These are phyloP conservation scores for Pyrenochaeta sp. DNA, from an alignment of 2,329 filamentous ascomycete species.

Conservation along the genomic window DNA sequence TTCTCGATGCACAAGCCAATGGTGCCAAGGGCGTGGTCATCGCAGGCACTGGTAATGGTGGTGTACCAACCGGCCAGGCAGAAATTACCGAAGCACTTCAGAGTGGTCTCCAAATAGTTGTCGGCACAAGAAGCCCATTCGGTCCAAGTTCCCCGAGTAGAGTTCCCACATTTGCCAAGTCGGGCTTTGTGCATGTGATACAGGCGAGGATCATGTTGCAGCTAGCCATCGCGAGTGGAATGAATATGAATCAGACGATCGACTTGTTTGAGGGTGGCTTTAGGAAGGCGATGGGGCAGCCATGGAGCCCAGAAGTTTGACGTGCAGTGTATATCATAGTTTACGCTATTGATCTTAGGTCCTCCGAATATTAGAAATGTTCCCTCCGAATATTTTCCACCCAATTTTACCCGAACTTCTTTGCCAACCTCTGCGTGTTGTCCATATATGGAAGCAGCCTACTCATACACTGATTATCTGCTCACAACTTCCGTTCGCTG, in stretches of 20 bases:
- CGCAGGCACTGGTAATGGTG: slow-evolving; percentile 38
- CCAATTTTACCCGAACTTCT: too few species aligned
- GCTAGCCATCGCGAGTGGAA: slow-evolving; percentile 40
- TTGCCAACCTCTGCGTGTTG: too few species aligned
- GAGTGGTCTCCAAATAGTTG: slow-evolving; percentile 34
- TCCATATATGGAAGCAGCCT: too few species aligned
- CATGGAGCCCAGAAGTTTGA: slow-evolving; percentile 15
- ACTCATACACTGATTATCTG: too few species aligned
- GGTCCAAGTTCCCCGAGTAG: slow-evolving; percentile 29
- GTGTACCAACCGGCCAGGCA: slow-evolving; percentile 26
- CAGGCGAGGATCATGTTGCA: slow-evolving; percentile 41
- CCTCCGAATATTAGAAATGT: too few species aligned
- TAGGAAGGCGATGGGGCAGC: slow-evolving; percentile 34
- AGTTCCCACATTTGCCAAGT: slow-evolving; percentile 28
- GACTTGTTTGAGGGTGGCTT: slow-evolving; percentile 37
- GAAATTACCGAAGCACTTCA: slow-evolving; percentile 31
- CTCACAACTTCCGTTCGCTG: too few species aligned
- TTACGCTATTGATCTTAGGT: too few species aligned
- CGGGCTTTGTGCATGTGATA: slow-evolving; percentile 35
- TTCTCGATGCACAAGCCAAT: slow-evolving; percentile 32
- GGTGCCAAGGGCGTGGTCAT: slow-evolving; percentile 37
- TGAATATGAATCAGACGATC: slow-evolving; percentile 39
- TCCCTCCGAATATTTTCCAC: too few species aligned
- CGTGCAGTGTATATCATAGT: not conserved
- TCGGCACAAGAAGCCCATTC: slow-evolving; percentile 32